These are phyloP conservation scores for Xylaria sp. DNA, from an alignment of 2,329 filamentous ascomycete genomes.

Conservation along the genomic window DNA sequence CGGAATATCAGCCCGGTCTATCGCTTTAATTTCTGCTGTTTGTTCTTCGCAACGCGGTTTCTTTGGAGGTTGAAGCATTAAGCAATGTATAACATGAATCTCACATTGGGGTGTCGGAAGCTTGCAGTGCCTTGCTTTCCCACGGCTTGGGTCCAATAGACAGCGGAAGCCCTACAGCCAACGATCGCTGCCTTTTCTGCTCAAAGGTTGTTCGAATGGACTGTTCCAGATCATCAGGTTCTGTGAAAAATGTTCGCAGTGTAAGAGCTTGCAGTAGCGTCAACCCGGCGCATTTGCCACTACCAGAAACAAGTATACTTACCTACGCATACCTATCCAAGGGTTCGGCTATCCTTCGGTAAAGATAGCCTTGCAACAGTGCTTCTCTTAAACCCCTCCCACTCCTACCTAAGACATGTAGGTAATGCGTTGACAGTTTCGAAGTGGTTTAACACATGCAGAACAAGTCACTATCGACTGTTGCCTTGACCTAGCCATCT, in stretches of 20 bases:
- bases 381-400: no score
- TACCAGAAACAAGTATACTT: neutral
- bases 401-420: neutral
- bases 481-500: slow-evolving; percentile 26
- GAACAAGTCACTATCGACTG: slow-evolving; percentile 17
- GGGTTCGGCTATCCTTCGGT: slow-evolving; percentile 19
- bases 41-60: neutral
- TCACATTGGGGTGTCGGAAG: neutral
- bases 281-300: slow-evolving; percentile 4
- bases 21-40: neutral
- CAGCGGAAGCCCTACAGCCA: slow-evolving; percentile 2
- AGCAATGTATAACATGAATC: neutral
- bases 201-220: neutral
- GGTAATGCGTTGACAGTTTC: slow-evolving; percentile 8
- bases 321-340: neutral
- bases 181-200: slow-evolving; percentile 31
- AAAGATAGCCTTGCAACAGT: slow-evolving; percentile 5
- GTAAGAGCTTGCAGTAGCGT: slow-evolving; percentile 35
- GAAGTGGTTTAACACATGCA: slow-evolving; percentile 1
- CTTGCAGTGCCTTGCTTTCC: neutral
- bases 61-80: neutral
- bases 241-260: slow-evolving; percentile 4
- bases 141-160: neutral
- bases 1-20: slow-evolving; percentile 10
- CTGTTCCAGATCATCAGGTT: slow-evolving; percentile 22